Conservation (phyloP, 2,329 filamentous ascomycete genomes). For the Talaromyces sp. region DNA sequence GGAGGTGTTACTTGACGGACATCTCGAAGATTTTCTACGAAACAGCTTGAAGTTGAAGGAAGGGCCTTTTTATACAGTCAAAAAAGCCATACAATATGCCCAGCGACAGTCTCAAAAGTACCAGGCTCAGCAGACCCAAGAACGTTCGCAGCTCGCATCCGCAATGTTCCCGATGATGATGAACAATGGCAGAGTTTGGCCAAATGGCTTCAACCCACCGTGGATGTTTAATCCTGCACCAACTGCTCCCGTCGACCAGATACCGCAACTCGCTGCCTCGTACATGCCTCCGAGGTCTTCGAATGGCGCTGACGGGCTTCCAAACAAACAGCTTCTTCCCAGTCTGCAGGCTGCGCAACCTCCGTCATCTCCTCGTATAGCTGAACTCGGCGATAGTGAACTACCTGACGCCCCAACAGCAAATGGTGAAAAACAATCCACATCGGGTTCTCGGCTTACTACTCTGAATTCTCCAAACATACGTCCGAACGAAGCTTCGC, state of each 20-base stretch:
- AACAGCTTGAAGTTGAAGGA: conserved; percentile 15
- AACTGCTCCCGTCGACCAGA: background rate
- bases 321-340: conserved; percentile 5
- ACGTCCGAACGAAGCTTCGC: conserved; percentile 25
- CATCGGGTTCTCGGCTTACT: background rate
- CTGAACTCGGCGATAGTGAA: conserved; percentile 6
- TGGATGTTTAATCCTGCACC: conserved; percentile 1
- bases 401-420: background rate
- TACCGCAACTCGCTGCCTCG: background rate
- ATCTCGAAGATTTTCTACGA: conserved; percentile 11
- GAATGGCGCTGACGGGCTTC: background rate
- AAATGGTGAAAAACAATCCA: conserved; percentile 43
- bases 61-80: conserved; percentile 16
- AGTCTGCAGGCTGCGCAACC: conserved; percentile 3
- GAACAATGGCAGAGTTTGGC: background rate
- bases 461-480: conserved; percentile 1
- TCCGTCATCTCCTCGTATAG: conserved; percentile 8
- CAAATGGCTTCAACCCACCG: conserved; percentile 1
- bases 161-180: conserved; percentile 13
- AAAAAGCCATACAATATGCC: conserved; percentile 16
- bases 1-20: conserved; percentile 45
- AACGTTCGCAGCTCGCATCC: conserved; percentile 10
- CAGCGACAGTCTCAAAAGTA: conserved; percentile 14
- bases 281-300: background rate
- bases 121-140: conserved; percentile 5